These are phyloP conservation scores for Phoma sp. DNA, from an alignment of 2,329 filamentous ascomycete genomes.

Conservation along the genomic window DNA sequence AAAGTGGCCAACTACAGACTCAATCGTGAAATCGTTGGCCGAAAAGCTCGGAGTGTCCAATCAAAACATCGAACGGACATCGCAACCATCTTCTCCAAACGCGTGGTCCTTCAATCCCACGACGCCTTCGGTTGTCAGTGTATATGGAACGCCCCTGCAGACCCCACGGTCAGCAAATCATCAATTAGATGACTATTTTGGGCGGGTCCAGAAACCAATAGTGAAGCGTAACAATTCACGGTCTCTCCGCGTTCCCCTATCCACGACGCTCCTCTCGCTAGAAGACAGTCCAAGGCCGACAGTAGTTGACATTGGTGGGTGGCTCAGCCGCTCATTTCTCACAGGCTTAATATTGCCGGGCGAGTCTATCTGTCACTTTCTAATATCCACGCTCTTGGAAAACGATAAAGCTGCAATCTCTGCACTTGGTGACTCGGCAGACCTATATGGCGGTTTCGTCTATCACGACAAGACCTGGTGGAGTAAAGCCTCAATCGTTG, in stretches of 20 bases:
- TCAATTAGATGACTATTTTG: constrained; percentile 46
- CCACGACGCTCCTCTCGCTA: constrained; percentile 23
- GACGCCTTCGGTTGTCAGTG: constrained; percentile 42
- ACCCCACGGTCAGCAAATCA: constrained; percentile 43
- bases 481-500: constrained; percentile 64
- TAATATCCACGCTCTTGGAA: constrained; percentile 64
- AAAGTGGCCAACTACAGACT: constrained; percentile 57
- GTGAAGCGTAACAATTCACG: constrained; percentile 37
- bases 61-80: constrained; percentile 16
- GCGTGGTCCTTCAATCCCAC: constrained; percentile 34
- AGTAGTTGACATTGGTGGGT: constrained; percentile 54
- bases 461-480: constrained; percentile 61
- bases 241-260: constrained; percentile 42
- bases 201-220: constrained; percentile 34
- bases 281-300: constrained; percentile 21
- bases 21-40: constrained; percentile 48
- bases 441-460: constrained; percentile 63
- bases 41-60: constrained; percentile 44
- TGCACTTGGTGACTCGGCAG: constrained; percentile 58
- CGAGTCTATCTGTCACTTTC: constrained; percentile 60
- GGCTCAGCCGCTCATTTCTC: constrained; percentile 64
- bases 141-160: constrained; percentile 49
- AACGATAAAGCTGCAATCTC: constrained; percentile 60
- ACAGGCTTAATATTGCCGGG: constrained; percentile 64
- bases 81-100: constrained; percentile 27